These are phyloP conservation scores for Viola odorata DNA, from an alignment of 345 rosid genomes.

Conservation along the genomic window DNA sequence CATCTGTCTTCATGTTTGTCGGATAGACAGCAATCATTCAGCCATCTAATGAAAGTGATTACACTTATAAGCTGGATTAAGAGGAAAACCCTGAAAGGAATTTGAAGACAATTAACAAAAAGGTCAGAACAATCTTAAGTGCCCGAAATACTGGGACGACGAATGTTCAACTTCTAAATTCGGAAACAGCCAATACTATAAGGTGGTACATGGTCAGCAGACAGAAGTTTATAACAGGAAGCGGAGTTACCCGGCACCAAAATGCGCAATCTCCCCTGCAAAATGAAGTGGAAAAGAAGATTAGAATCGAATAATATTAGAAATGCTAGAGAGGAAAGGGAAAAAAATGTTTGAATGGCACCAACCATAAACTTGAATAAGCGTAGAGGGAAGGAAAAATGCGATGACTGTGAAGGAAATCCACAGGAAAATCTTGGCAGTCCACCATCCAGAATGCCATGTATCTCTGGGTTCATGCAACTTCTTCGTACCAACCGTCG, in stretches of 20 bases:
- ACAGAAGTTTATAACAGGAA: constrained; percentile 21
- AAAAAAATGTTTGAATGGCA: constrained; percentile 1
- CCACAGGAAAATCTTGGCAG: constrained; percentile 58
- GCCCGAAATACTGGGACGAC: constrained; percentile 7
- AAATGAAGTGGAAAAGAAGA: not conserved
- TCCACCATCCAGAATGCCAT: constrained; percentile 99
- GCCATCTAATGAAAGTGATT: constrained; percentile 88
- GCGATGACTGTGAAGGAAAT: constrained; percentile 54
- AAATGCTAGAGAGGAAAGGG: not conserved
- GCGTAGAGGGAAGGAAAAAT: constrained; percentile 61
- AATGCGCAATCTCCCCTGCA: constrained; percentile 92
- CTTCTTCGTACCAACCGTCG: constrained; percentile 65
- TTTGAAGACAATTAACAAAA: constrained; percentile 9
- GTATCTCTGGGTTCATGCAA: constrained; percentile 49
- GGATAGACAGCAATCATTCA: constrained; percentile 62
- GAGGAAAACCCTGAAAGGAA: constrained; percentile 75
- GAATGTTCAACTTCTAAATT: constrained; percentile 5
- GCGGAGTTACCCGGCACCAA: constrained; percentile 86
- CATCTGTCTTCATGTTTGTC: constrained; percentile 65
- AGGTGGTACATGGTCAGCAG: constrained; percentile 14
- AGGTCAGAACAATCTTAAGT: not conserved
- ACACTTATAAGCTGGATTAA: constrained; percentile 84
- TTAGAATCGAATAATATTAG: not conserved
- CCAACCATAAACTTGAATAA: constrained; percentile 78
- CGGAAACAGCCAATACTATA: constrained; percentile 11